Evolutionary conservation across 805 yeast genomes (phyloP), one percentile per base, ranked within the genome.

Genomic region (Phaffomyces antillensis): DNA sequence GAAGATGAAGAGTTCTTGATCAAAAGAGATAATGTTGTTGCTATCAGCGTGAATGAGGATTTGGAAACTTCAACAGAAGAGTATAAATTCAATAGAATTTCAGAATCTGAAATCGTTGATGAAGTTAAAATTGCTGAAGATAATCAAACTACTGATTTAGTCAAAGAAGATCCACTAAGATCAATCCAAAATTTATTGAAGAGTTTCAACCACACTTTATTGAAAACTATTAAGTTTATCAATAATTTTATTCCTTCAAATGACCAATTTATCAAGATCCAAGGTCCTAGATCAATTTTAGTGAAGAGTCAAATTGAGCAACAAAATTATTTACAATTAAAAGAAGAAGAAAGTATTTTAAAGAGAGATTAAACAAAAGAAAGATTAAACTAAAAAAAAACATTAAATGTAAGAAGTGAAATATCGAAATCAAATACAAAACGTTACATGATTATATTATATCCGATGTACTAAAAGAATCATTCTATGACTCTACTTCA

Each of bases 1-100:
- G 69, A 64, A 16, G 70, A 59, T 20, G 85, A 80, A 50, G 73
- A 73, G 36, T 59, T 77, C 6, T 59, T 76, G 28, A 67, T 80
- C 23, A 73, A 68, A 47, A 68, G 63, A 40, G 58, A 66, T 12
- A 71, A 73, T 46, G 55, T 80, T 40, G 61, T 80, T 38, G 84
- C 76, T 0, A 48, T 75, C 1, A 73, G 77, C 8, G 70, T 78
- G 5, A 70, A 67, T 48, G 81, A 81, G 10, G 52, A 54, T 32
- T 26, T 44, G n/a, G 44, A 43, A 12, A 39, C 37, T 20, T 36
- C 44, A 15, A 37, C 41, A 15, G 44, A 44, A 28, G 35, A 33
- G 23, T 44, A 40, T 34, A 18, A 37, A 34, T 37, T 44, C 12
- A 41, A 37, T 6, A 44, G 37, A 18, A 16, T 46, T 32, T 17